Base-by-base conservation (phyloP, 148 eudicot genomes). In the Suaeda aralocaspica region DNA sequence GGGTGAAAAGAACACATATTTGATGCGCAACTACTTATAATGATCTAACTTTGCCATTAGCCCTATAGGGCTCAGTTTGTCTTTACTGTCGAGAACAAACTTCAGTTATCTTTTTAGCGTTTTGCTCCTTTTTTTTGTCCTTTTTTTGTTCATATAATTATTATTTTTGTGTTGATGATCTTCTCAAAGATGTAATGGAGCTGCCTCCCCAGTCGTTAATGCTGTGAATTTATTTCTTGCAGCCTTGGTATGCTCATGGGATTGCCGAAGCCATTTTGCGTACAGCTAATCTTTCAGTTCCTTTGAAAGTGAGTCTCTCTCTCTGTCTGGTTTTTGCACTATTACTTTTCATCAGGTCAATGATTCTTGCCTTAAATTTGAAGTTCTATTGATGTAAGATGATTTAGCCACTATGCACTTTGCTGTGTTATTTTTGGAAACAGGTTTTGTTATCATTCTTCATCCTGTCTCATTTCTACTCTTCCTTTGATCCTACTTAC, bases 211-310 rank as follows among this genome's bases (percentile, higher is more conserved):
- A 1, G 56, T 4, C 30, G 59, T 28, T 59, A 50, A 39, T 68
- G 41, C 13, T 10, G 42, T 22, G 63, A 34, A 51, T 63, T 50
- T 6, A 50, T 77, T 66, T 64, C 49, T 65, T 83, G 83, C 74
- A 93, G 98, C 98, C 98, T 70, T 94, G 98, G 98, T 94, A 94
- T 87, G 98, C 97, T 72, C 91, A 94, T 76, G 92, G 87, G 63
- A 91, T 94, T 79, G 98, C 98, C 75, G 98, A 85, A 83, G 85
- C 98, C 66, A 94, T 94, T 62, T 46, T 94, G 88, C 87, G 97
- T 66, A 91, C 97, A 61, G 84, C 98, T 67, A 85, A 94, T 78
- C 89, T 94, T 61, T 87, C 97, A 62, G 74, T 87, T 84, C 98
- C 98, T 42, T 74, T 94, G 45, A 91, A 88, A 46, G 50, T 46